A percentile compares a stretch with the other conserved stretches of the same genome.
Evolutionary conservation across 2,329 filamentous ascomycete species (phyloP).

Genomic region (Tolypocladium album): DNA sequence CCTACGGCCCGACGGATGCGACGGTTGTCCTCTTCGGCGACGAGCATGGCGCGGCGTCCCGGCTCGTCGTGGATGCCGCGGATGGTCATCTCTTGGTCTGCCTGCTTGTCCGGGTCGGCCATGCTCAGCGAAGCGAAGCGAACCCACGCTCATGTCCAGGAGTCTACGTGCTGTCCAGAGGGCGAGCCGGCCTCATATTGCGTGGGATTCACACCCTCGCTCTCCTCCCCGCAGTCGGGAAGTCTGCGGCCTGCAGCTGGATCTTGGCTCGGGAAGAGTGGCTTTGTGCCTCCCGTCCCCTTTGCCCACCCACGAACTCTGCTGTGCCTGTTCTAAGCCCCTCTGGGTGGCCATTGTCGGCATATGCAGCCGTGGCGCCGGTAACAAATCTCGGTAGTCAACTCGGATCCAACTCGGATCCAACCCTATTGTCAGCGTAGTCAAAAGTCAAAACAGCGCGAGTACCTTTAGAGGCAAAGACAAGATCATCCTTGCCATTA

Average conservation of each 20-base stretch:
- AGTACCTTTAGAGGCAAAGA: not conserved
- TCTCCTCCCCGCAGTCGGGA: not conserved
- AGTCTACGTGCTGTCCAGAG: not conserved
- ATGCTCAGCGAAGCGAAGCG: not conserved
- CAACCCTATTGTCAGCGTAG: not conserved
- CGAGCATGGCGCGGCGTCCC: not conserved
- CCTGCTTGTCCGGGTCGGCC: not conserved
- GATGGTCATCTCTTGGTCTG: not conserved
- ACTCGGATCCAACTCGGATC: too few species aligned
- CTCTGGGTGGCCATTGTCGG: not conserved
- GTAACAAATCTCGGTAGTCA: not conserved
- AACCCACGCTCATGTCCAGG: not conserved
- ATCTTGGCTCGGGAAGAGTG: not conserved
- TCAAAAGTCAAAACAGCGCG: not conserved
- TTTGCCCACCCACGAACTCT: not conserved
- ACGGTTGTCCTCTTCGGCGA: not conserved
- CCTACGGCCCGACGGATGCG: conserved; percentile 1
- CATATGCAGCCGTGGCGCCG: not conserved
- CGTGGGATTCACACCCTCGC: not conserved
- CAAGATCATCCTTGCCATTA: not conserved
- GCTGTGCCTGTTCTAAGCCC: not conserved
- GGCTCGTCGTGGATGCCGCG: not conserved
- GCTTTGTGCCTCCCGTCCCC: not conserved
- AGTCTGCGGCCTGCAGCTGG: not conserved
- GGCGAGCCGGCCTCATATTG: not conserved